A percentile compares a stretch with the other conserved stretches of the same genome.
Conservation (phyloP, 2,329 filamentous ascomycete genomes). For the Bisporella sp. region DNA sequence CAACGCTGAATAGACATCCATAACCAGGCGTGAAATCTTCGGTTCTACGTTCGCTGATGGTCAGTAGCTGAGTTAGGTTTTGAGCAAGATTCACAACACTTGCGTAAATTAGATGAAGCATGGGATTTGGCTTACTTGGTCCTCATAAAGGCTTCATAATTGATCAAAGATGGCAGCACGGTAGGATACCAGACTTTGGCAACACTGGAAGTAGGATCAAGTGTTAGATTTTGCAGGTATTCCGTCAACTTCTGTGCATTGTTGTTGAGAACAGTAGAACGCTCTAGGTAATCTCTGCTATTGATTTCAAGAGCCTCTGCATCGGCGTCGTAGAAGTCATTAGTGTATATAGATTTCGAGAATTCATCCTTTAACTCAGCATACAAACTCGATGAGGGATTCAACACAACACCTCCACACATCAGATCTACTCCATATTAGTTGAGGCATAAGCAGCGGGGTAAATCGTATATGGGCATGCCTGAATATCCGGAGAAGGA, state of each 20-base stretch:
- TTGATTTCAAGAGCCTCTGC: conserved; percentile 39
- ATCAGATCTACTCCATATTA: conserved; percentile 35
- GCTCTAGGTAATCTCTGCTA: conserved; percentile 35
- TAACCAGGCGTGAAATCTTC: conserved; percentile 45
- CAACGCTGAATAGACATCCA: conserved; percentile 46
- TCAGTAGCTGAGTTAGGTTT: too few species aligned
- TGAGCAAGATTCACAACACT: too few species aligned
- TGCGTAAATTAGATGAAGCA: background rate
- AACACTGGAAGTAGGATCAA: conserved; percentile 24
- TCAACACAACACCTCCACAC: conserved; percentile 43
- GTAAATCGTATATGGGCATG: too few species aligned
- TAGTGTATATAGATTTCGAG: conserved; percentile 25
- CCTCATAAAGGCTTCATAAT: conserved; percentile 24
- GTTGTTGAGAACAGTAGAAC: conserved; percentile 33
- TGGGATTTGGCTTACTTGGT: background rate
- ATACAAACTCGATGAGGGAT: conserved; percentile 38
- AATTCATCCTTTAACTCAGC: conserved; percentile 28
- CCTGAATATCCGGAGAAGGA: conserved; percentile 46
- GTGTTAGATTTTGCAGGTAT: conserved; percentile 28
- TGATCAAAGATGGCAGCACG: conserved; percentile 12
- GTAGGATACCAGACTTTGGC: conserved; percentile 38
- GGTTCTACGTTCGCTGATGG: conserved; percentile 18
- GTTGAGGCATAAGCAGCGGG: too few species aligned
- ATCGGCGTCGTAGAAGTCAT: conserved; percentile 42
- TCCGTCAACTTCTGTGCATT: conserved; percentile 36